Base-by-base conservation (phyloP, 176 grass and related monocot species). In the Alopecurus myosuroides region DNA sequence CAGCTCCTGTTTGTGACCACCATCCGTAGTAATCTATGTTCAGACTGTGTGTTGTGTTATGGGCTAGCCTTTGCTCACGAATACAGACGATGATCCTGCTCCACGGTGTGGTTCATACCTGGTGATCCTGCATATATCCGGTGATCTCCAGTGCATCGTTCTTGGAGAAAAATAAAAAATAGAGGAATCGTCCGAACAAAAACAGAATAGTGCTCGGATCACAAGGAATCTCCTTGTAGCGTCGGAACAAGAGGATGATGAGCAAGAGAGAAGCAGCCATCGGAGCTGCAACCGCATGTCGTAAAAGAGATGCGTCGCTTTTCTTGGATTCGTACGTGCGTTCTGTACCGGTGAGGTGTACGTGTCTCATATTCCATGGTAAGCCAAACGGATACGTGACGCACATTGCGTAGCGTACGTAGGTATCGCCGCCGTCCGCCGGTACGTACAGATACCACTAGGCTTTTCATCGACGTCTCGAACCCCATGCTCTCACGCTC, bases 211-310 rank as follows among this genome's bases (percentile, higher is more conserved):
- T 14, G 57, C 57, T 61, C 57, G 15, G 57, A 61, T 63, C 60
- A 7, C 60, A 3, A 62, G 26, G 13, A 77, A 81, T 81, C 85
- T 29, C 77, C 51, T 64, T 25, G 36, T 19, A n/a, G 82, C 69
- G 9, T 89, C 76, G 17, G 82, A 89, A 85, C 82, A 89, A 89
- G 50, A 81, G 45, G 58, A 71, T 62, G 65, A 19, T 25, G 37
- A n/a, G 11, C 45, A n/a, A 2, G 4, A 12, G 14, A 44, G 74
- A 30, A 70, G 23, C 56, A 74, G 20, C 40, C 12, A 70, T 13
- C 22, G 50, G 77, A 74, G 51, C 42, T 7, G 25, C 46, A 33
- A 49, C 50, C 37, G 65, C 22, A 37, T 19, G 34, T 23, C 11
- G 35, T 50, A 42, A 19, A 15, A 23, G 8, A 20, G 6, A 46